Evolutionary conservation across 495 filamentous ascomycete genomes (phyloP).

Genomic region (Letharia lupina): DNA sequence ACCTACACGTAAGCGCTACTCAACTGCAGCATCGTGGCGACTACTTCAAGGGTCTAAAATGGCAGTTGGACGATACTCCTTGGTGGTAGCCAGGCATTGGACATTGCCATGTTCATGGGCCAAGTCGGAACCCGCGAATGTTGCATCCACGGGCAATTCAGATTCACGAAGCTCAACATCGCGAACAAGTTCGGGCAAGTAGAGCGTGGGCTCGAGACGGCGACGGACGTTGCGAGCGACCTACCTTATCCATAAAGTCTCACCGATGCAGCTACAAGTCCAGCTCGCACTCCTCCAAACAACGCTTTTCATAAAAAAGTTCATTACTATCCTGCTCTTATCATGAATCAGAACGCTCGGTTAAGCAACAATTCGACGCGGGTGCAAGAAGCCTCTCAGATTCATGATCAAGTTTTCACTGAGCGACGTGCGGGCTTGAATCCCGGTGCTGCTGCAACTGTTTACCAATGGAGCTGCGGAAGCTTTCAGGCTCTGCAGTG

Average conservation of each 20-base stretch:
- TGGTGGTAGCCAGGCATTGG: background rate
- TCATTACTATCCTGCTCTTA: background rate
- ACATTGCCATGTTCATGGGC: background rate
- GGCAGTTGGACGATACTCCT: background rate
- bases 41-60: background rate
- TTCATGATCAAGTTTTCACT: background rate
- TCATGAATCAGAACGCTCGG: background rate
- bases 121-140: background rate
- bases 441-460: background rate
- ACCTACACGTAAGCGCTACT: background rate
- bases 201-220: background rate
- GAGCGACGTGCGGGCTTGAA: background rate
- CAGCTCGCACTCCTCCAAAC: background rate
- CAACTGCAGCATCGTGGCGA: background rate
- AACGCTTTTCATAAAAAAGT: background rate
- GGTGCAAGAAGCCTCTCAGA: background rate
- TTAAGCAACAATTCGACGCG: background rate
- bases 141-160: background rate
- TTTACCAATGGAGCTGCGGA: background rate
- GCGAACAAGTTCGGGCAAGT: background rate
- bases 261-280: background rate
- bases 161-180: background rate
- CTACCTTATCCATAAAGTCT: too few relatives aligned
- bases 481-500: background rate
- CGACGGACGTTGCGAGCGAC: background rate